These are phyloP conservation scores for Coniella lustricola DNA, from an alignment of 2,329 filamentous ascomycete genomes.

Conservation along the genomic window DNA sequence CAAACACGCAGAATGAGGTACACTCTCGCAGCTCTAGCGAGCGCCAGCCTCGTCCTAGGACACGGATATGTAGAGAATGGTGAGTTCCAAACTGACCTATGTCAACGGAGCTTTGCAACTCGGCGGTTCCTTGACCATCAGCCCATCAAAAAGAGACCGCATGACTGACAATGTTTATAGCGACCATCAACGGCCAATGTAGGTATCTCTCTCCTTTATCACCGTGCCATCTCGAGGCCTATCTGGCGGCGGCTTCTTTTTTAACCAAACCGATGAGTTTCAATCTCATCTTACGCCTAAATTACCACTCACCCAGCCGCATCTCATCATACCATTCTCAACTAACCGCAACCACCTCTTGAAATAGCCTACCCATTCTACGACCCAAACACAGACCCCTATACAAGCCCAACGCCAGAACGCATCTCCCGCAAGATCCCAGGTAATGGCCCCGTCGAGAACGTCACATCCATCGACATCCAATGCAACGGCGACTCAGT, in stretches of 20 bases:
- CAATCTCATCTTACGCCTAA: no score
- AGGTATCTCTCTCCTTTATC: not conserved
- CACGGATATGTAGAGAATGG: slow-evolving; percentile 6
- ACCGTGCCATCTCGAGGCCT: no score
- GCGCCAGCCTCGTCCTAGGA: not conserved
- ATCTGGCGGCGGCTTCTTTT: no score
- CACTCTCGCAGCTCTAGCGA: not conserved
- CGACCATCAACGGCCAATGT: not conserved
- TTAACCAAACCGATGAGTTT: not conserved
- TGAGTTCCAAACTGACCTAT: no score
- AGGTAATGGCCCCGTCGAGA: not conserved
- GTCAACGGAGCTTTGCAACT: no score
- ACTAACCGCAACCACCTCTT: not conserved
- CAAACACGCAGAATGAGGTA: not conserved
- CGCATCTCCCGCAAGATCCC: slow-evolving; percentile 1
- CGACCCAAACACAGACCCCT: not conserved
- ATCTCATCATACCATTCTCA: no score
- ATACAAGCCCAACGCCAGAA: slow-evolving; percentile 9
- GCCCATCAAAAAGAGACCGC: not conserved
- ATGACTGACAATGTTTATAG: not conserved
- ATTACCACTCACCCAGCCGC: no score
- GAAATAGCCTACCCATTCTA: not conserved
- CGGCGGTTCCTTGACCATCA: no score
- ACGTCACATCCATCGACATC: slow-evolving; percentile 34
- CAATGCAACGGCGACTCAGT: slow-evolving; percentile 49